Evolutionary conservation across 1,284 basidiomycete species (phyloP).

Genomic region (Irpex lacteus): DNA sequence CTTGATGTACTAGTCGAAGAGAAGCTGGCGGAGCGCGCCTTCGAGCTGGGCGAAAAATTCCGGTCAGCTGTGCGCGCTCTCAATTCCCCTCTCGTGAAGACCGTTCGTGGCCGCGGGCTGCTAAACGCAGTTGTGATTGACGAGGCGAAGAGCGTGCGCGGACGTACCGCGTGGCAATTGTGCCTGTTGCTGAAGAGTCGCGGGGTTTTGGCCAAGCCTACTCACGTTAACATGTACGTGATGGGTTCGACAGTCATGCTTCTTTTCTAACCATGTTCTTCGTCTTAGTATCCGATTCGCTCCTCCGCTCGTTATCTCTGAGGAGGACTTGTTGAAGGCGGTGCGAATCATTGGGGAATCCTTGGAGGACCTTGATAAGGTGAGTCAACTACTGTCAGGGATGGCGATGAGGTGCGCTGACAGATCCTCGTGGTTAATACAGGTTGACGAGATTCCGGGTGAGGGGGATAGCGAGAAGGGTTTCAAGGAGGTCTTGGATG

Average conservation of each 20-base stretch:
- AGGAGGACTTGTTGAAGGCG: conserved; percentile 78
- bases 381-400: conserved; percentile 31
- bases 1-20: conserved; percentile 89
- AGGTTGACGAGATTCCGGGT: conserved; percentile 73
- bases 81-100: conserved; percentile 67
- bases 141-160: conserved; percentile 71
- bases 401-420: neutral
- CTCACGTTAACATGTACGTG: conserved; percentile 88
- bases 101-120: conserved; percentile 83
- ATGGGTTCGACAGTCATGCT: neutral
- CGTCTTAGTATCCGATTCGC: conserved; percentile 84
- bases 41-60: conserved; percentile 81
- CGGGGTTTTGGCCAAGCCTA: conserved; percentile 93
- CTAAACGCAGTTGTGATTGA: conserved; percentile 96
- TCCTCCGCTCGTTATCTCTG: conserved; percentile 90
- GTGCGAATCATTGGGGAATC: conserved; percentile 78
- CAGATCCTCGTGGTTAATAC: neutral
- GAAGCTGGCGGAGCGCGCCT: conserved; percentile 77
- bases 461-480: conserved; percentile 61
- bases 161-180: conserved; percentile 92
- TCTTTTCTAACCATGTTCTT: conserved; percentile 4
- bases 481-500: conserved; percentile 39
- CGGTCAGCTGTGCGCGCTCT: conserved; percentile 63
- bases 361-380: conserved; percentile 80
- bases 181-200: conserved; percentile 91